A percentile compares a stretch with the other conserved stretches of the same genome.
Evolutionary conservation across 345 rosid genomes (phyloP).

Genomic region (Lagerstroemia speciosa): DNA sequence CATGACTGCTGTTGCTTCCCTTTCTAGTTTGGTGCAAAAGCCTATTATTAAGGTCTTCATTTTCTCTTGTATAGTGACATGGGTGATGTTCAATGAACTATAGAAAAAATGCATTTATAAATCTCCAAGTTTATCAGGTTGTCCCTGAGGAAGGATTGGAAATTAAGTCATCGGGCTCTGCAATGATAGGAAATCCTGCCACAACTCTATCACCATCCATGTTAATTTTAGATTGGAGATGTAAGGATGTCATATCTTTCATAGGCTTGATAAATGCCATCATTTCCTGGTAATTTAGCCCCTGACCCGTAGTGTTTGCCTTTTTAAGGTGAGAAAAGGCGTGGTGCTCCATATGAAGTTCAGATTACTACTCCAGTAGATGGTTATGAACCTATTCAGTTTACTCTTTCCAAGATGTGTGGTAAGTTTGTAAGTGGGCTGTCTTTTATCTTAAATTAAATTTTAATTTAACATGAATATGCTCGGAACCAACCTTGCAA

Average conservation of each 20-base stretch:
- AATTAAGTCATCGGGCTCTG: slow-evolving; percentile 61
- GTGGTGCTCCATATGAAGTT: slow-evolving; percentile 57
- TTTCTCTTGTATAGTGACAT: slow-evolving; percentile 1
- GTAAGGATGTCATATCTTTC: slow-evolving; percentile 29
- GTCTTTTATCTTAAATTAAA: background rate
- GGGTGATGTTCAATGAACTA: background rate
- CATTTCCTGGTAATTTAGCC: slow-evolving; percentile 7
- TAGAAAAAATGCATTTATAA: background rate
- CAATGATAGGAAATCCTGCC: slow-evolving; percentile 51
- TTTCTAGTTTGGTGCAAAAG: slow-evolving; percentile 52
- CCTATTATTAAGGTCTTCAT: slow-evolving; percentile 50
- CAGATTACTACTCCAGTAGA: slow-evolving; percentile 64
- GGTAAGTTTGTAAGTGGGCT: slow-evolving; percentile 36
- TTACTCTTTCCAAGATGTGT: slow-evolving; percentile 74
- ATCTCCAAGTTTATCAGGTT: slow-evolving; percentile 29
- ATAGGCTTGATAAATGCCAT: background rate
- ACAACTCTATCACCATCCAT: slow-evolving; percentile 82
- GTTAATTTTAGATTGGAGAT: slow-evolving; percentile 72
- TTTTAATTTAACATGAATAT: background rate
- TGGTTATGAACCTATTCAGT: slow-evolving; percentile 73
- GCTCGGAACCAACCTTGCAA: no score
- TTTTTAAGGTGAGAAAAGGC: slow-evolving; percentile 58
- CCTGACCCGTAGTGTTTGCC: slow-evolving; percentile 12
- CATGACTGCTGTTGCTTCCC: slow-evolving; percentile 80
- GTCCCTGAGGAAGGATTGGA: slow-evolving; percentile 63